Conservation (phyloP, 805 yeast species). For the Jamesozyma hellenica region DNA sequence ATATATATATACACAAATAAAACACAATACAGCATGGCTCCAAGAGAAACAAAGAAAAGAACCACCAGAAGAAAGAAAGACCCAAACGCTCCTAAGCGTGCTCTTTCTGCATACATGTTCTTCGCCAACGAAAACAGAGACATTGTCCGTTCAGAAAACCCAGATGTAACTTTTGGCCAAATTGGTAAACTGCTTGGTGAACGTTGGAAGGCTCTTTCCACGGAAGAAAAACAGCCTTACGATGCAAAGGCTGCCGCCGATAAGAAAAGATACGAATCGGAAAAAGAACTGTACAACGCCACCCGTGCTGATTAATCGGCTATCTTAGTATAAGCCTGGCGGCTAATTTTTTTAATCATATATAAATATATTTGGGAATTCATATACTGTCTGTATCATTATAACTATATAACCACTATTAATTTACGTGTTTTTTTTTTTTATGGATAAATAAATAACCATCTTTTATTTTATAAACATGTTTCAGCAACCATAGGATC, state of each 20-base stretch:
- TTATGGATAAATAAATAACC: too few species aligned
- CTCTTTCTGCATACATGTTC: conserved; percentile 95
- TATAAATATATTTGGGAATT: conserved; percentile 38
- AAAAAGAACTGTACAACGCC: conserved; percentile 72
- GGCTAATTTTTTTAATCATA: neutral
- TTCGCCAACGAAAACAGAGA: conserved; percentile 96
- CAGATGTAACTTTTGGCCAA: conserved; percentile 89
- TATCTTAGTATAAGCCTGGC: too few species aligned
- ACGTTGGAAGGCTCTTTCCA: conserved; percentile 82
- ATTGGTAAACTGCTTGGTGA: conserved; percentile 92
- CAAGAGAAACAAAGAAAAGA: conserved; percentile 32
- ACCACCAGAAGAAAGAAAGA: conserved; percentile 44
- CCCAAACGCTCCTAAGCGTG: conserved; percentile 33
- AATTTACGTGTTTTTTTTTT: neutral
- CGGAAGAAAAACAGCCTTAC: conserved; percentile 78
- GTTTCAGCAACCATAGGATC: neutral
- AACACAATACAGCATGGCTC: neutral
- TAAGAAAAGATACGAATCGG: conserved; percentile 93
- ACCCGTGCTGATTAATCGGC: conserved; percentile 1
- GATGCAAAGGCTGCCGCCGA: conserved; percentile 88
- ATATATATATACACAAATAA: neutral
- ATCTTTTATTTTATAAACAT: too few species aligned
- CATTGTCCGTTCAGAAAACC: conserved; percentile 87
- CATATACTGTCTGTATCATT: neutral
- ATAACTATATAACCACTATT: neutral